Percentiles rank a stretch among this genome's conserved stretches.
Conservation (phyloP, 192 early-diverging fungal genomes). For the Backusella parvicylindrica region DNA sequence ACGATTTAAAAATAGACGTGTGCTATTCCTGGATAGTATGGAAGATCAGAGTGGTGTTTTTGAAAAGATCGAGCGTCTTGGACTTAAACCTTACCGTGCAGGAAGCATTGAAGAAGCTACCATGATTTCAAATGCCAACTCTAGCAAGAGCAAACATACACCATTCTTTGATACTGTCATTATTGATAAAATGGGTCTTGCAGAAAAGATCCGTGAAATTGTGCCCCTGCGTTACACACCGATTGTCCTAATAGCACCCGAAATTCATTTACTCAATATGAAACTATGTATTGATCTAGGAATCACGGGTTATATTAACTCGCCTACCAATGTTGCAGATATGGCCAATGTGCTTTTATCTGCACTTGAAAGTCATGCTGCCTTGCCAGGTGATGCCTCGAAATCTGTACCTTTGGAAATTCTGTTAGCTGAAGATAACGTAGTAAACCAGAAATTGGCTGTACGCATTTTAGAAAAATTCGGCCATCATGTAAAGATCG, state of each 20-base stretch:
- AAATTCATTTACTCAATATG: conserved; percentile 56
- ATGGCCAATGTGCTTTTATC: conserved; percentile 67
- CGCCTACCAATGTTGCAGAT: conserved; percentile 53
- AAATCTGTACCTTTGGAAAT: conserved; percentile 65
- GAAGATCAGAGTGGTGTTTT: conserved; percentile 44
- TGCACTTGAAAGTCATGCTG: conserved; percentile 63
- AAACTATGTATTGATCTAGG: conserved; percentile 60
- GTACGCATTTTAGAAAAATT: conserved; percentile 67
- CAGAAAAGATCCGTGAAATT: conserved; percentile 56
- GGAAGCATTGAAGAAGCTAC: conserved; percentile 48
- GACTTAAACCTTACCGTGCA: conserved; percentile 41
- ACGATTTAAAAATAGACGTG: conserved; percentile 57
- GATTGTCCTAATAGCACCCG: conserved; percentile 61
- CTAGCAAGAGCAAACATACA: conserved; percentile 28
- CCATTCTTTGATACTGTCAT: conserved; percentile 63
- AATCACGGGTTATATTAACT: conserved; percentile 65
- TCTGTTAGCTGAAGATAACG: conserved; percentile 79
- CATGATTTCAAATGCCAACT: conserved; percentile 19
- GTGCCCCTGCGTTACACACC: conserved; percentile 60
- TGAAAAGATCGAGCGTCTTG: conserved; percentile 46
- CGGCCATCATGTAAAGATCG: conserved; percentile 75
- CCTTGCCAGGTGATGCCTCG: conserved; percentile 53
- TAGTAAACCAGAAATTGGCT: conserved; percentile 81
- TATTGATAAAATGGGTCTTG: conserved; percentile 55
- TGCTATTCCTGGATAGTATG: conserved; percentile 60